Conservation (phyloP, 805 yeast genomes). For the Yarrowia divulgata region DNA sequence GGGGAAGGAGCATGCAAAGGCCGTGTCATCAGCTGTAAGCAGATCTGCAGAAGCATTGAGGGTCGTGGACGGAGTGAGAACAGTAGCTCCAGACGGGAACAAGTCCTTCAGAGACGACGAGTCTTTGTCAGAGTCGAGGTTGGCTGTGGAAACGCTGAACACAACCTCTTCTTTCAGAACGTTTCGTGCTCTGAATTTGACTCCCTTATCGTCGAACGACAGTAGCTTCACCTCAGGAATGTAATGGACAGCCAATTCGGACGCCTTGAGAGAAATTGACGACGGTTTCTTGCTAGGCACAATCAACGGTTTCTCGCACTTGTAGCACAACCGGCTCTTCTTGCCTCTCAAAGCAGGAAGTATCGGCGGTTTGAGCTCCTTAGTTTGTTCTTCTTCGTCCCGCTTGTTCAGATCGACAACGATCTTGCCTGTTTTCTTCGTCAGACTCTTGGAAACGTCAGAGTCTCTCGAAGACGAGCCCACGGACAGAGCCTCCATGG, state of each 20-base stretch:
- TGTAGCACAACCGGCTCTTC: constrained; percentile 15
- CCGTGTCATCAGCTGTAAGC: constrained; percentile 2
- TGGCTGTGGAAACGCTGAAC: constrained; percentile 21
- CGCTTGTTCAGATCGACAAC: neutral
- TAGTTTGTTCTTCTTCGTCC: too few relatives aligned
- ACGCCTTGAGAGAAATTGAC: constrained; percentile 2
- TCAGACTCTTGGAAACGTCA: constrained; percentile 1
- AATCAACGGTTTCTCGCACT: constrained; percentile 13
- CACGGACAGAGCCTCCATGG: constrained; percentile 12
- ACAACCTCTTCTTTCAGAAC: constrained; percentile 22
- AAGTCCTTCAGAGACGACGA: neutral
- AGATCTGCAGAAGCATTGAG: constrained; percentile 14
- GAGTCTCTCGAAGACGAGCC: neutral
- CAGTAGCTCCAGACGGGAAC: constrained; percentile 29
- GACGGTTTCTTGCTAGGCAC: constrained; percentile 29
- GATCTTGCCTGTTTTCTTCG: constrained; percentile 2
- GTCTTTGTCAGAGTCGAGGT: neutral
- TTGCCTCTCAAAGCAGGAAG: constrained; percentile 22
- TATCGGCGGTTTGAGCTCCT: neutral
- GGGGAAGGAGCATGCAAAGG: constrained; percentile 30
- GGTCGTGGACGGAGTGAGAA: constrained; percentile 4
- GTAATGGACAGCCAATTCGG: constrained; percentile 13
- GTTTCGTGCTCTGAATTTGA: constrained; percentile 15
- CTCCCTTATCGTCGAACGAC: neutral
- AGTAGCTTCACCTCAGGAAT: constrained; percentile 6